Evolutionary conservation across 106 monocot species (phyloP).

Genomic region (Acanthochlamys bracteata): DNA sequence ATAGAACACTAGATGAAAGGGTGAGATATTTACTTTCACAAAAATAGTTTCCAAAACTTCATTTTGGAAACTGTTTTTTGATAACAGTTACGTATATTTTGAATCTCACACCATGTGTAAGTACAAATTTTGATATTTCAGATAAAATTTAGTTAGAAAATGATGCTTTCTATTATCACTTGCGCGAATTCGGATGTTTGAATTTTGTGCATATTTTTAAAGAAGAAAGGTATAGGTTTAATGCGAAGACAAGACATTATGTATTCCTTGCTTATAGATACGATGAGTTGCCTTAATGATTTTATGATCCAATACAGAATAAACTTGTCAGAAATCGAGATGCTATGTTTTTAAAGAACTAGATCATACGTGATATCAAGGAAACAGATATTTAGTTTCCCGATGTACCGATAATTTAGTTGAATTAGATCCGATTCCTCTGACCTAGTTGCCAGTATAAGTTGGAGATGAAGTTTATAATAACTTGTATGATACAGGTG

Average conservation of each 20-base stretch:
- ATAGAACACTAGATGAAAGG: neutral
- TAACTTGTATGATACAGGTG: no score
- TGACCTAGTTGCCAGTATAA: no score
- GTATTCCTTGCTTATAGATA: conserved; percentile 3
- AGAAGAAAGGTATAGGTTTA: no score
- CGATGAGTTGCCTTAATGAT: neutral
- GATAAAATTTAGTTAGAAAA: neutral
- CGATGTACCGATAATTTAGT: no score
- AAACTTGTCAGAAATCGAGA: neutral
- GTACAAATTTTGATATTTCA: neutral
- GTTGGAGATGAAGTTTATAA: no score
- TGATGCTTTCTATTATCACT: neutral
- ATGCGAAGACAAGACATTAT: neutral
- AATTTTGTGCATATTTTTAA: no score
- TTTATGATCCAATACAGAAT: neutral
- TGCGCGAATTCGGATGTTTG: neutral
- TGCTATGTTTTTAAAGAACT: conserved; percentile 2
- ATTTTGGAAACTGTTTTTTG: conserved; percentile 1
- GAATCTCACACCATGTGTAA: neutral
- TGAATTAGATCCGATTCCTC: no score
- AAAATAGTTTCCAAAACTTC: conserved; percentile 1
- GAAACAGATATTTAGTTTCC: no score
- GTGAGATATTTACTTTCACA: neutral
- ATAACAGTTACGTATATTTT: neutral
- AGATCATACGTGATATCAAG: neutral